Conservation (phyloP, 78 protist species). For the Tieghemostelium lacteum region DNA sequence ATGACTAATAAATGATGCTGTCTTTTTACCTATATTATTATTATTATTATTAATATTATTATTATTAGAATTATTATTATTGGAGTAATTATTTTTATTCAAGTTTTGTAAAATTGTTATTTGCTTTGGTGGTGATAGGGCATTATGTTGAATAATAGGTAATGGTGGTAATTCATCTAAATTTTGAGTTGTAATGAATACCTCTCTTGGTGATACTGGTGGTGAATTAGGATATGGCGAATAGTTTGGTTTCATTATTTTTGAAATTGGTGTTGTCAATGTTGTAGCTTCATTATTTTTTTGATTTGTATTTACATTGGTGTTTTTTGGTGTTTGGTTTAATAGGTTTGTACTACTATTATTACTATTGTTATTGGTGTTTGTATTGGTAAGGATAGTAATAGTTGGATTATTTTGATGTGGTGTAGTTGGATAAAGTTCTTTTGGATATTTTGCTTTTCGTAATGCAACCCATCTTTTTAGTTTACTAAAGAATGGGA, state of each 20-base stretch:
- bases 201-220: constrained; percentile 55
- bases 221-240: constrained; percentile 74
- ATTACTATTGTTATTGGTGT: not conserved
- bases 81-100: not conserved
- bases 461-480: constrained; percentile 55
- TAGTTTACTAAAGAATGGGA: constrained; percentile 67
- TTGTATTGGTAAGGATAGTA: not conserved
- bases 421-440: constrained; percentile 45
- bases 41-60: not conserved
- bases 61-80: not conserved
- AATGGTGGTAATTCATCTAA: not conserved
- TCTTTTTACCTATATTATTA: not conserved
- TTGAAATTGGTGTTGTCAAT: constrained; percentile 12
- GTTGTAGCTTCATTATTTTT: constrained; percentile 17
- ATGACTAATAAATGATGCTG: constrained; percentile 13
- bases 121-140: constrained; percentile 7
- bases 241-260: constrained; percentile 6
- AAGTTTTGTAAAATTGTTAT: not conserved
- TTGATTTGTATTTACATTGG: too few species aligned
- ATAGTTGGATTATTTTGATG: not conserved
- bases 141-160: not conserved
- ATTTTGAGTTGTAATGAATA: not conserved
- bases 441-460: constrained; percentile 41
- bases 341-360: not conserved
- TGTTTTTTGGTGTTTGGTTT: not conserved